Conservation (phyloP, 345 rosid species). For the Heritiera fomes region DNA sequence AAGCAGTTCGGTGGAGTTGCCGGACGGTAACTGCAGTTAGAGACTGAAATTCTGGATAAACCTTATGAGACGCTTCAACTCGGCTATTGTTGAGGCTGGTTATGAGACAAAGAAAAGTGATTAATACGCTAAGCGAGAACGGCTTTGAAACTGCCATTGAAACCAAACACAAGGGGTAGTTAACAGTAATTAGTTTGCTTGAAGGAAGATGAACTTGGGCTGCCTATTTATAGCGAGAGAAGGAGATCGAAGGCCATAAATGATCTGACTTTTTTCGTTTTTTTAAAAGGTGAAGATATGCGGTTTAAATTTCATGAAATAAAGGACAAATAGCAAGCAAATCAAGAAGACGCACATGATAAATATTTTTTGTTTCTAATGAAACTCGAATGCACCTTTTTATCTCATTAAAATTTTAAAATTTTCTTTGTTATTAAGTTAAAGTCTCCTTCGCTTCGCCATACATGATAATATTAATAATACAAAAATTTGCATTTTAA, state of each 20-base stretch:
- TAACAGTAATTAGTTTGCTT: background rate
- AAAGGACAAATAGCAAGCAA: too few relatives aligned
- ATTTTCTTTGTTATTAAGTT: too few relatives aligned
- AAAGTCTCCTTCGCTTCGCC: too few relatives aligned
- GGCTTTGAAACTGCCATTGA: constrained; percentile 1
- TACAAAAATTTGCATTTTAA: too few relatives aligned
- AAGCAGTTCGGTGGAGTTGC: constrained; percentile 56
- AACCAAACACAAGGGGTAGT: background rate
- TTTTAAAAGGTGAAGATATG: too few relatives aligned
- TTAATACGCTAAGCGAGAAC: background rate
- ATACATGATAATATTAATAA: too few relatives aligned
- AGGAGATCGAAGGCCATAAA: background rate
- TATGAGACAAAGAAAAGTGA: background rate
- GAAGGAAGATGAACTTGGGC: background rate
- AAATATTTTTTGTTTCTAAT: too few relatives aligned
- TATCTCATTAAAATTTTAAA: too few relatives aligned
- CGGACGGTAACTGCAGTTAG: constrained; percentile 29
- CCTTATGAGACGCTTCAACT: constrained; percentile 51
- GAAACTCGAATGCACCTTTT: too few relatives aligned
- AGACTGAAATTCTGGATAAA: constrained; percentile 48
- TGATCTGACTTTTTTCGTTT: background rate
- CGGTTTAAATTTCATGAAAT: too few relatives aligned
- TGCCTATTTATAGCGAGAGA: background rate
- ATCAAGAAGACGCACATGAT: too few relatives aligned
- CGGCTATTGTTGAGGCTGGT: background rate